Evolutionary conservation across 225 moss, liverwort and hornwort species (phyloP), one percentile per base, ranked within the genome.

Genomic region (Rhytidiadelphus loreus): DNA sequence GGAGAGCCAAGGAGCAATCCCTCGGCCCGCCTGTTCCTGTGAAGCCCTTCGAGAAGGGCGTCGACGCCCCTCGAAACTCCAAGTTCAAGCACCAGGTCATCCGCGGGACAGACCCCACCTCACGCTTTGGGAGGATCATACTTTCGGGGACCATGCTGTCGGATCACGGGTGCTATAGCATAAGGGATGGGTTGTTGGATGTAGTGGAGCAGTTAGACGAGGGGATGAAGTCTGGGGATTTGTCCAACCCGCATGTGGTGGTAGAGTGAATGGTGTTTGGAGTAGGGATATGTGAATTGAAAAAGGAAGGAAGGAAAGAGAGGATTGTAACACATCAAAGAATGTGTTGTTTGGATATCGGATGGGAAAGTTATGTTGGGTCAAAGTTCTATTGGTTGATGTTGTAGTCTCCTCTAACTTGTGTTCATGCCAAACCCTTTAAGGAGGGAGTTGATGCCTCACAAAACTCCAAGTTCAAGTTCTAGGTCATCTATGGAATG

Each of bases 71-170:
- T 11, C 61, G 90, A 14, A 92, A 89, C 68, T 81, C 83, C 19
- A 90, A 90, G 46, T 83, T 64, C 85, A 75, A 61, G 66, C 35
- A 94, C 77, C 83, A 93, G 2, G 88, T 97, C 44, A 82, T 95
- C 35, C 86, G 85, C 37, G 94, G 96, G 19, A 89, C 92, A 2
- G 87, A 90, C 13, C 88, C 71, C 12, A 63, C 92, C 12, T 95
- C 94, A 15, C 90, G 93, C 12, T 96, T 97, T 41, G 53, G 61
- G 13, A 76, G 95, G 44, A 97, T 96, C 86, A 84, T 97, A 7
- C 86, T 97, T 41, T 97, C 95, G 0, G 58, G n/a, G 41, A 89
- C 87, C 63, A 88, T 96, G 83, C 76, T 97, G 7, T 88, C 93
- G 26, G 97, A 96, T 66, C 95, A 97, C 37, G 29, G 91, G 13